These are phyloP conservation scores for Pleurotus pulmonarius DNA, from an alignment of 768 basidiomycete genomes.

Conservation along the genomic window DNA sequence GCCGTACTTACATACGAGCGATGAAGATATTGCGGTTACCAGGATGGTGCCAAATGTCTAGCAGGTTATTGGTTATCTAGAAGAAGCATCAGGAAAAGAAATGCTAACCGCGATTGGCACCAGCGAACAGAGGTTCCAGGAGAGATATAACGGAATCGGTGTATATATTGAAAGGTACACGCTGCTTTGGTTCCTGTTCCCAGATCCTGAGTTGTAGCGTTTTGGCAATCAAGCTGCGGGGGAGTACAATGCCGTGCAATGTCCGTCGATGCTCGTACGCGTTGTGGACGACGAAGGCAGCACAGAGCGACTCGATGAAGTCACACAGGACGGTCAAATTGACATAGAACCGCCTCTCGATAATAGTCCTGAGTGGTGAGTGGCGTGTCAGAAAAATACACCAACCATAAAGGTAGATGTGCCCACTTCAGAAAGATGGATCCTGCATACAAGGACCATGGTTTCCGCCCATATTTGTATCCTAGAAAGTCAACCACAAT, in stretches of 20 bases:
- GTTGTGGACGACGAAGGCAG: constrained; percentile 32
- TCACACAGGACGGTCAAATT: constrained; percentile 49
- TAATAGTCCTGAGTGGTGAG: constrained; percentile 39
- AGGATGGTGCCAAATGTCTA: not conserved
- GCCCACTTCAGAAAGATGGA: constrained; percentile 38
- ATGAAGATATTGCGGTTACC: constrained; percentile 32
- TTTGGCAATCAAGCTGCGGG: constrained; percentile 46
- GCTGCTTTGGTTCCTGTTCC: constrained; percentile 7
- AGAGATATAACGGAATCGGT: constrained; percentile 18
- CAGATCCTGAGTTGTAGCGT: constrained; percentile 14
- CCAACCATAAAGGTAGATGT: not conserved
- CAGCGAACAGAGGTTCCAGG: constrained; percentile 24
- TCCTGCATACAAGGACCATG: constrained; percentile 27
- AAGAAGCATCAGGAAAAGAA: not conserved
- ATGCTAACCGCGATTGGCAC: constrained; percentile 22
- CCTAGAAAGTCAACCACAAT: constrained; percentile 28
- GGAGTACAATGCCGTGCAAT: constrained; percentile 48
- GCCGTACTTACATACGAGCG: constrained; percentile 41
- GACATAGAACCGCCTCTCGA: constrained; percentile 31
- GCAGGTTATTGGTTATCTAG: constrained; percentile 16
- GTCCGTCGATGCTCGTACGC: constrained; percentile 14
- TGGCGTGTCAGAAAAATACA: not conserved
- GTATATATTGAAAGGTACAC: constrained; percentile 8
- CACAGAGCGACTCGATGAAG: constrained; percentile 45
- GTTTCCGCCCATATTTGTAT: constrained; percentile 21